Base-by-base conservation (phyloP, 352 stramenopile species). In the Phytophthora quininea region DNA sequence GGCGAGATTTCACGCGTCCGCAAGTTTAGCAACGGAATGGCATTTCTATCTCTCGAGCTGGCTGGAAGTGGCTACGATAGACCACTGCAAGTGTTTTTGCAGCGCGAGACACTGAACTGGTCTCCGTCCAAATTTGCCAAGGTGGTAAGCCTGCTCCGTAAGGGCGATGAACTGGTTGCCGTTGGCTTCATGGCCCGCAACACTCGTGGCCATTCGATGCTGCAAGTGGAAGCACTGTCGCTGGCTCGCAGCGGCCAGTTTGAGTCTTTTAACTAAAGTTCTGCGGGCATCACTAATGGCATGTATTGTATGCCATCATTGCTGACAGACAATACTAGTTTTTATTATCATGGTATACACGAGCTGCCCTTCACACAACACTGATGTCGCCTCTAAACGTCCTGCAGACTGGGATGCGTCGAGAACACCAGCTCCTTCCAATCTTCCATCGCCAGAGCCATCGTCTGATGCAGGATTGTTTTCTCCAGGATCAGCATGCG, bases 401-500 rank as follows among this genome's bases (percentile, higher is more conserved):
- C 64, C 42, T 87, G 53, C n/a, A 88, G 35, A 24, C 80, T 83
- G 37, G 76, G 67, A 42, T 90, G 69, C 1, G 76, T 42, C n/a
- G 67, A 80, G 24, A 77, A 55, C n/a, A 89, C 54, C 42, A 91
- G 69, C 0, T 64, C 64, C 32, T 64, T 69, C 83, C 83, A 91
- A 33, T 84, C 65, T 24, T 77, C 59, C 52, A 77, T 47, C 14
- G 70, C 79, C 12, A 88, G 62, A 12, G 77, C 56, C 58, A 88
- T 73, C 11, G 80, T 77, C 60, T 89, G 55, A 29, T 82, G 69
- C 12, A 91, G 54, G 54, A 89, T 88, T 42, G 80, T 56, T 51
- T 91, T 91, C 64, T 91, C 83, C 53, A 84, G 65, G 48, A 88
- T 58, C 1, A 91, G 67, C 12, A 72, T 67, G 31, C 74, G 77